phyloP scores from a whole-genome alignment of 768 basidiomycete species.

The Suillus tomentosus region DNA sequence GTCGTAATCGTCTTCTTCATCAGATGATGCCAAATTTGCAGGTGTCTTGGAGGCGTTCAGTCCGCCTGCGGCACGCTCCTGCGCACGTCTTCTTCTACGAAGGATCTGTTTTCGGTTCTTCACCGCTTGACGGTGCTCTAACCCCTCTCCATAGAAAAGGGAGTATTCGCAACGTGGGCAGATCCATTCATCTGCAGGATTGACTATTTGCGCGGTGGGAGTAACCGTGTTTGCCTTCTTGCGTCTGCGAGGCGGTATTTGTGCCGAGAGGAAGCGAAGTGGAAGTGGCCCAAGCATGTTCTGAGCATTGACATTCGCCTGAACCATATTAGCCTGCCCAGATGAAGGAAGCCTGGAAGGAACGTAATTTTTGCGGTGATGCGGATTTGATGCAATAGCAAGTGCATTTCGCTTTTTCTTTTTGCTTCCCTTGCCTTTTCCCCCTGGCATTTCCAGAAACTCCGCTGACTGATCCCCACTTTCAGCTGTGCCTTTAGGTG shows the following conservation, averaged over 20 bases:
- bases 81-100: conserved; percentile 64
- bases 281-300: conserved; percentile 61
- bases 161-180: conserved; percentile 94
- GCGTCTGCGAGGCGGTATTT: conserved; percentile 54
- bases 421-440: conserved; percentile 47
- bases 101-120: conserved; percentile 79
- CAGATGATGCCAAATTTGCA: conserved; percentile 19
- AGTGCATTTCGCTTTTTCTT: conserved; percentile 94
- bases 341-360: conserved; percentile 75
- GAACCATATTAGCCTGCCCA: conserved; percentile 39
- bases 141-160: conserved; percentile 86
- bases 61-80: conserved; percentile 59
- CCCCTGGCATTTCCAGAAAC: conserved; percentile 39
- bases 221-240: conserved; percentile 28
- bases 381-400: conserved; percentile 93
- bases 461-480: conserved; percentile 40
- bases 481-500: conserved; percentile 29
- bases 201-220: conserved; percentile 41
- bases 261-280: conserved; percentile 66
- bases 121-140: conserved; percentile 63
- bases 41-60: conserved; percentile 25
- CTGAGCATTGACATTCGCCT: conserved; percentile 44
- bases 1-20: conserved; percentile 27
- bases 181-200: conserved; percentile 86
- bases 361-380: conserved; percentile 93